Conservation (phyloP, 495 filamentous ascomycete species). For the Collariella sp. region DNA sequence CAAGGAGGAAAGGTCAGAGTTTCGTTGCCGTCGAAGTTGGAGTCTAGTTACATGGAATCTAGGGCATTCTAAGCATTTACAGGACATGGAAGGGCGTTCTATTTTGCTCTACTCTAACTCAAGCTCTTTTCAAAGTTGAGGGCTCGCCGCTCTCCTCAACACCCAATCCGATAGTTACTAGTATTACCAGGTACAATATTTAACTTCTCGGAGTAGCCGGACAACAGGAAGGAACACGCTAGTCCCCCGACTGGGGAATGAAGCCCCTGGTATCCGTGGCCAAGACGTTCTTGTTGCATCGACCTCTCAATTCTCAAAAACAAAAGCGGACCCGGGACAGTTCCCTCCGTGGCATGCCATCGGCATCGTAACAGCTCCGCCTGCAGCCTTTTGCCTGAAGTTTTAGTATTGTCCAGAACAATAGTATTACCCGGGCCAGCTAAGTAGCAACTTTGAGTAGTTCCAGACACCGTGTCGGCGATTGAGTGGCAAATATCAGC, state of each 20-base stretch:
- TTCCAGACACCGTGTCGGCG: neutral
- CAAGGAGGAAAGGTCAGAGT: no score
- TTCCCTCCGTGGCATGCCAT: neutral
- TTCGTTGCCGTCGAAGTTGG: no score
- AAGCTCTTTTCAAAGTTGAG: no score
- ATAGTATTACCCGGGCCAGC: no score
- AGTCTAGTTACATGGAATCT: no score
- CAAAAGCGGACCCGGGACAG: neutral
- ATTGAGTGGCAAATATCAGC: neutral
- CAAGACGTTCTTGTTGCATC: neutral
- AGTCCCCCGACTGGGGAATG: neutral
- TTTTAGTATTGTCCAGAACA: neutral
- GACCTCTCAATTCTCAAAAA: neutral
- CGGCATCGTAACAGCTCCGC: neutral
- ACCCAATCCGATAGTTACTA: no score
- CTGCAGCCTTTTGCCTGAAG: conserved; percentile 16
- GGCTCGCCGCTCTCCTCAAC: no score
- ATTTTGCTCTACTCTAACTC: no score
- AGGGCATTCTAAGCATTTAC: no score
- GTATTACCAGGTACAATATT: no score
- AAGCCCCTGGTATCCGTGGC: neutral
- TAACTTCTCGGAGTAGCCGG: no score
- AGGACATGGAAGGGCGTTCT: no score
- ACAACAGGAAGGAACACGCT: neutral
- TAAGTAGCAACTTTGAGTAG: neutral